Conservation (phyloP, 805 yeast genomes). For the Brettanomyces custersianus region DNA sequence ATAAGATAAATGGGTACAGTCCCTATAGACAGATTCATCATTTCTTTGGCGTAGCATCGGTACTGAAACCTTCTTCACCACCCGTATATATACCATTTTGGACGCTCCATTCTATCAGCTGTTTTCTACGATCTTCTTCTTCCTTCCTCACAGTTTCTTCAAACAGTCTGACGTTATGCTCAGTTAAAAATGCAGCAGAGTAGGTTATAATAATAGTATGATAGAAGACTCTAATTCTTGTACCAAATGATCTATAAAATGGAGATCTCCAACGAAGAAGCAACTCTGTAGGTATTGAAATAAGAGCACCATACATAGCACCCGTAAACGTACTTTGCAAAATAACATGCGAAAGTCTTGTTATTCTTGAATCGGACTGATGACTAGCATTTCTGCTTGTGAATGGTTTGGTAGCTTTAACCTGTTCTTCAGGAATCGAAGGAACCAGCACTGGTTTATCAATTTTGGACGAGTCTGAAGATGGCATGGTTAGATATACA, state of each 20-base stretch:
- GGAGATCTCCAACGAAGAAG: slow-evolving; percentile 29
- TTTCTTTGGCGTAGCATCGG: background rate
- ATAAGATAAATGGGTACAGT: background rate
- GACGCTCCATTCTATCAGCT: slow-evolving; percentile 26
- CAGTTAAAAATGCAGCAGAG: slow-evolving; percentile 28
- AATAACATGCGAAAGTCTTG: slow-evolving; percentile 20
- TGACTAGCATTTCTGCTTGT: background rate
- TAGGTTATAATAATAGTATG: slow-evolving; percentile 30
- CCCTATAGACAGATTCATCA: background rate
- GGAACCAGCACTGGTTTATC: no score
- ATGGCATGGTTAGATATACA: no score
- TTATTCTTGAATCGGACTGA: slow-evolving; percentile 9
- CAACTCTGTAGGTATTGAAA: slow-evolving; percentile 29
- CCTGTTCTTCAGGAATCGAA: background rate
- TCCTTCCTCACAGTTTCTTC: slow-evolving; percentile 23
- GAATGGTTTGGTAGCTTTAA: slow-evolving; percentile 3
- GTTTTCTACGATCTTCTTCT: slow-evolving; percentile 23
- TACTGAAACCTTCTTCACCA: slow-evolving; percentile 16
- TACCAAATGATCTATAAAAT: slow-evolving; percentile 27
- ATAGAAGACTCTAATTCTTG: slow-evolving; percentile 27
- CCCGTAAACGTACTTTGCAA: slow-evolving; percentile 25
- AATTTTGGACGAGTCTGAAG: no score
- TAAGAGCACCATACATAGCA: slow-evolving; percentile 28
- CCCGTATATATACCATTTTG: slow-evolving; percentile 23
- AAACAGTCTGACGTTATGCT: slow-evolving; percentile 25